Conservation (phyloP, 352 stramenopile species). For the Globisporangium paddicum region DNA sequence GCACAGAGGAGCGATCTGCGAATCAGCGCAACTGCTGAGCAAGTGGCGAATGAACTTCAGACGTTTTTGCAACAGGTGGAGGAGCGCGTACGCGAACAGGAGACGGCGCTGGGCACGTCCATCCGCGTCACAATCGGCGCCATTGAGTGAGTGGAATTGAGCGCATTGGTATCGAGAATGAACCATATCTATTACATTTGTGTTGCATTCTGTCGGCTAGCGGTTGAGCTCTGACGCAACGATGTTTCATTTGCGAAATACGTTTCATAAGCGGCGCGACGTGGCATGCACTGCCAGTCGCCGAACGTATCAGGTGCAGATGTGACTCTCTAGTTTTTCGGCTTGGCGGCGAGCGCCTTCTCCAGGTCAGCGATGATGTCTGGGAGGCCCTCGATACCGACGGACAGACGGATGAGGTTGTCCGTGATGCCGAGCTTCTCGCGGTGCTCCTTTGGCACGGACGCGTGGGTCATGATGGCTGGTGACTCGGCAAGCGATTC, state of each 20-base stretch:
- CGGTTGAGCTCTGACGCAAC: neutral
- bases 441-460: slow-evolving; percentile 85
- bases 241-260: neutral
- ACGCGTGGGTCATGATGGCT: slow-evolving; percentile 93
- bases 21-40: slow-evolving; percentile 18
- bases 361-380: slow-evolving; percentile 91
- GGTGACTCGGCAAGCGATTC: slow-evolving; percentile 93
- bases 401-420: slow-evolving; percentile 90
- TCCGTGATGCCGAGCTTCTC: slow-evolving; percentile 90
- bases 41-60: slow-evolving; percentile 32
- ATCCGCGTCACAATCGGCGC: slow-evolving; percentile 38
- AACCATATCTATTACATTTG: slow-evolving; percentile 8
- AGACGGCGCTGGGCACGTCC: slow-evolving; percentile 33
- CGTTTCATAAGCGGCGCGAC: neutral
- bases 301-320: slow-evolving; percentile 6
- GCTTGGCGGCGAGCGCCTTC: slow-evolving; percentile 60
- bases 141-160: slow-evolving; percentile 21
- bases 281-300: neutral
- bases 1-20: slow-evolving; percentile 22
- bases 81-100: slow-evolving; percentile 30
- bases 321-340: slow-evolving; percentile 17
- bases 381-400: slow-evolving; percentile 90
- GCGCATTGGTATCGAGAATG: slow-evolving; percentile 2
- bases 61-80: slow-evolving; percentile 37
- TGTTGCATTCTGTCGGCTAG: slow-evolving; percentile 5